These are phyloP conservation scores for Hypomyces rosellus DNA, from an alignment of 2,329 filamentous ascomycete genomes.

Conservation along the genomic window DNA sequence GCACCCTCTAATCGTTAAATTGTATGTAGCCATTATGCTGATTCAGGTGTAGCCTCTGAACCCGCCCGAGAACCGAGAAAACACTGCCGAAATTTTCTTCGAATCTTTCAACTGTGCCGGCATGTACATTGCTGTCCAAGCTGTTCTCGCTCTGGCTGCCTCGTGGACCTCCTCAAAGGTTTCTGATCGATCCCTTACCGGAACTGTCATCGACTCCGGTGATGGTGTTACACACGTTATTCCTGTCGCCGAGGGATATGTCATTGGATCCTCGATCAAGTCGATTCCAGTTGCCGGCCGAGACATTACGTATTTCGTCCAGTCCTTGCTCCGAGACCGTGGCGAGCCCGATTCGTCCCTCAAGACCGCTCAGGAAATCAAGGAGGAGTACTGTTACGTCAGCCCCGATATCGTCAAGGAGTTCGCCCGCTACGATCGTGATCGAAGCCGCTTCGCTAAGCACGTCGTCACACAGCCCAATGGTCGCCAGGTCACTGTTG, in stretches of 20 bases:
- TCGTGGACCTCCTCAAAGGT: slow-evolving; percentile 99
- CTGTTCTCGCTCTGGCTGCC: slow-evolving; percentile 89
- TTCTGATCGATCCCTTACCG: slow-evolving; percentile 88
- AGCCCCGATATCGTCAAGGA: slow-evolving; percentile 99
- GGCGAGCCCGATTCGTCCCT: slow-evolving; percentile 94
- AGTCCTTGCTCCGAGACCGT: slow-evolving; percentile 89
- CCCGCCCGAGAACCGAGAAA: slow-evolving; percentile 96
- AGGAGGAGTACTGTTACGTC: slow-evolving; percentile 98
- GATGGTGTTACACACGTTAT: slow-evolving; percentile 99
- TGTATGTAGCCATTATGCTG: slow-evolving; percentile 1
- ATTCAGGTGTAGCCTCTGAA: slow-evolving; percentile 67
- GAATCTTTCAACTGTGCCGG: slow-evolving; percentile 99
- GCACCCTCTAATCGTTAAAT: slow-evolving; percentile 22
- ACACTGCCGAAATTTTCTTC: slow-evolving; percentile 99
- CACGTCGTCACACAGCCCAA: slow-evolving; percentile 82
- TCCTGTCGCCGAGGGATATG: slow-evolving; percentile 95
- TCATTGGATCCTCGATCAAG: slow-evolving; percentile 98
- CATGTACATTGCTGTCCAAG: slow-evolving; percentile 97
- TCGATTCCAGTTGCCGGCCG: slow-evolving; percentile 96
- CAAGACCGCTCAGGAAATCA: slow-evolving; percentile 96
- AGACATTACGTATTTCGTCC: slow-evolving; percentile 98
- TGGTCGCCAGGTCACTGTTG: slow-evolving; percentile 76
- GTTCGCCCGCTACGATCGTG: slow-evolving; percentile 87
- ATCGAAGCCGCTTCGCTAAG: slow-evolving; percentile 84
- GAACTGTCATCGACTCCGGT: slow-evolving; percentile 96